Conservation (phyloP, 1,284 basidiomycete species). For the Violaceomyces palustris region DNA sequence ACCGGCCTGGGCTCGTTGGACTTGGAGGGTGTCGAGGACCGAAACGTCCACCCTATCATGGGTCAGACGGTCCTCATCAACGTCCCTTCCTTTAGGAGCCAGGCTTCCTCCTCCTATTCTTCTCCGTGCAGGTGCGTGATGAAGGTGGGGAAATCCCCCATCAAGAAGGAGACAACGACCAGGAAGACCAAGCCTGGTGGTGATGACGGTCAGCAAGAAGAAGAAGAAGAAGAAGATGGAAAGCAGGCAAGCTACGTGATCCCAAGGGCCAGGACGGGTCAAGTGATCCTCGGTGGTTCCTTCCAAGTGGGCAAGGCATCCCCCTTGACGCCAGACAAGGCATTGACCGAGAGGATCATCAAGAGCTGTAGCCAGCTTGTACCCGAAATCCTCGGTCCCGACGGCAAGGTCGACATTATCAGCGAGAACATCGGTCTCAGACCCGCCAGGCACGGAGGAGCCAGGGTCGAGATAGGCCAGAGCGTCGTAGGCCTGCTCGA, state of each 20-base stretch:
- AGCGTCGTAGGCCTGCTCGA: too few relatives aligned
- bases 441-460: conserved; percentile 34
- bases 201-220: neutral
- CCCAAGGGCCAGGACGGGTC: conserved; percentile 57
- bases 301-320: conserved; percentile 53
- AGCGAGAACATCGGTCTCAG: conserved; percentile 36
- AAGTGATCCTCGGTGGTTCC: conserved; percentile 61
- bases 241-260: too few relatives aligned
- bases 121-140: conserved; percentile 30
- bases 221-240: conserved; percentile 45
- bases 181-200: neutral
- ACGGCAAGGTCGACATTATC: conserved; percentile 26
- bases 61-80: conserved; percentile 77
- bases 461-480: conserved; percentile 25
- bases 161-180: too few relatives aligned
- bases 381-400: conserved; percentile 26
- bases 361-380: conserved; percentile 47
- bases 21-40: conserved; percentile 58
- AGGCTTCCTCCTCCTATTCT: too few relatives aligned
- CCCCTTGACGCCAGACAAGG: conserved; percentile 52
- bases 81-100: conserved; percentile 59
- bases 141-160: conserved; percentile 15
- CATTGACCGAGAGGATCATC: conserved; percentile 57
- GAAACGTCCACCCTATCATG: conserved; percentile 74
- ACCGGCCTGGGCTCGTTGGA: conserved; percentile 53